Base-by-base conservation (phyloP, 1,284 basidiomycete genomes). In the Mrakiaceae sp. region DNA sequence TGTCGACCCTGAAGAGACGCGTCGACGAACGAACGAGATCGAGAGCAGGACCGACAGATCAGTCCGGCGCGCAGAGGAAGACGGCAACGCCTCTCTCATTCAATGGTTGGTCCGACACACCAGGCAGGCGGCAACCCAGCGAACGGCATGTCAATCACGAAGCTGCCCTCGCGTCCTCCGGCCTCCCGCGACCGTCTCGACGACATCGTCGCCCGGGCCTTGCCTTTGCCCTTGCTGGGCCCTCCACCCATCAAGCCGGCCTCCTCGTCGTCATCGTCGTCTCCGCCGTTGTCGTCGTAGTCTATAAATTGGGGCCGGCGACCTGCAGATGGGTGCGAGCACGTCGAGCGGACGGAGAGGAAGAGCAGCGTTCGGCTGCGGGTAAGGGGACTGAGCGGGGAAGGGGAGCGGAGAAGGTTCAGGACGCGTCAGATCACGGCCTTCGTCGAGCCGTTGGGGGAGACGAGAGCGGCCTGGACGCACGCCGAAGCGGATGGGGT, bases 281-380 rank as follows among this genome's bases (percentile, higher is more conserved):
- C 76, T 69, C 81, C 75, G 71, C 78, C 78, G 59, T 68, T 69
- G 66, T 73, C 71, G 53, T 75, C 67, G 52, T 73, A 70, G 67
- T 77, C 74, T 68, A 70, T 59, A 71, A 72, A 72, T 73, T 76
- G 66, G 71, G 70, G 58, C 69, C 70, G 49, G 64, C 72, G 71
- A 48, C 79, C 78, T 52, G 80, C 80, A 3, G 83, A 80, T 0
- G 82, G 76, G 44, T 79, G 78, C 16, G 83, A 78, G 55, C 81
- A 82, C 3, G 91, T 92, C 77, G 97, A 90, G 68, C 95, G 83
- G 75, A 92, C 92, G 9, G 93, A 97, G 66, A 97, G 86, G 77
- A 96, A 99, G 72, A 97, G 84, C 60, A 93, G 84, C 3, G 95
- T 98, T 59, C 95, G 79, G 1, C 90, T 94, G 70, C 95, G 87